phyloP scores from a whole-genome alignment of 2,329 filamentous ascomycete genomes.

The Colletotrichum navitas region DNA sequence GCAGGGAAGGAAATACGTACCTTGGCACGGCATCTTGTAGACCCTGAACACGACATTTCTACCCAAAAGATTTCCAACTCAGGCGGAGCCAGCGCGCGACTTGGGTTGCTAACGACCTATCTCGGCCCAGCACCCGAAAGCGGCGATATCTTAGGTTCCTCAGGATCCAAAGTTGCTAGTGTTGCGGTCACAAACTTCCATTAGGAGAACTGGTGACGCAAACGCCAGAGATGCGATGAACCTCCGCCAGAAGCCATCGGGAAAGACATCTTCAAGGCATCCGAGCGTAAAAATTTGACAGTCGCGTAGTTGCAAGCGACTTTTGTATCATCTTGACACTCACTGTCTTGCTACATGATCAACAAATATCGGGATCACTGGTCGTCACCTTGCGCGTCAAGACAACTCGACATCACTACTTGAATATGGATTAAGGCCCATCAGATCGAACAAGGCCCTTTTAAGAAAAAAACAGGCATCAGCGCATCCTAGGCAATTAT shows the following conservation, averaged over 20 bases:
- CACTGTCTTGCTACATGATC: not conserved
- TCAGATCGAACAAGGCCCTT: not conserved
- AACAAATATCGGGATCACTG: not conserved
- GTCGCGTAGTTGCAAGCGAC: not conserved
- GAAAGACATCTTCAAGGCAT: not conserved
- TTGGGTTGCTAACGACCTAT: not conserved
- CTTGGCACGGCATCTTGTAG: not conserved
- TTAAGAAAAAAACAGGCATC: not conserved
- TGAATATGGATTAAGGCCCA: not conserved
- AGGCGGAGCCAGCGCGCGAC: not conserved
- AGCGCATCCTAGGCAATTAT: not conserved
- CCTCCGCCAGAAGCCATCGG: not conserved
- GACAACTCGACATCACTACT: not conserved
- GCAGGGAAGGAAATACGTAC: slow-evolving; percentile 8
- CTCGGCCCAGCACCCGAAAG: not conserved
- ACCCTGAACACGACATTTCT: not conserved
- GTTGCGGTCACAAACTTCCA: not conserved
- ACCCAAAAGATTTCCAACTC: not conserved
- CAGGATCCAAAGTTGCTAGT: not conserved
- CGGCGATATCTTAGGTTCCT: not conserved
- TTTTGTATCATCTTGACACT: not conserved
- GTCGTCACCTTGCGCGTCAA: not conserved
- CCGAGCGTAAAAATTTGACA: not conserved
- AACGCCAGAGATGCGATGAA: slow-evolving; percentile 30
- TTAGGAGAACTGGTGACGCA: not conserved